phyloP scores from a whole-genome alignment of 192 early-diverging fungal genomes.

The Coemansia sp. region DNA sequence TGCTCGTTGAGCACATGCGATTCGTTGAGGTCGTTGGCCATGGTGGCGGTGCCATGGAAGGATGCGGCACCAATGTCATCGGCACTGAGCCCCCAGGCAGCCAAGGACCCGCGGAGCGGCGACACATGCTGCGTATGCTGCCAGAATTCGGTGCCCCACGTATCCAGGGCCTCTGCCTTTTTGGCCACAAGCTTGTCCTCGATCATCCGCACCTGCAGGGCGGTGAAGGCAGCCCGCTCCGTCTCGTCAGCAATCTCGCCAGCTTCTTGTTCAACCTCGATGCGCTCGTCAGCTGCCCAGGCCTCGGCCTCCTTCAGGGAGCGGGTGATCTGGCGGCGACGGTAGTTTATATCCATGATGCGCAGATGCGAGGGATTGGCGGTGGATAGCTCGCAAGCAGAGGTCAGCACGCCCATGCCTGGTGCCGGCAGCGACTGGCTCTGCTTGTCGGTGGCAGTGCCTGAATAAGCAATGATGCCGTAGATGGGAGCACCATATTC shows the following conservation, averaged over 20 bases:
- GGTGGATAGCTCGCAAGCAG: conserved; percentile 68
- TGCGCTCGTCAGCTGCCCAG: conserved; percentile 21
- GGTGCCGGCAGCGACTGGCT: conserved; percentile 92
- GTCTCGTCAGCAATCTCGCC: too few species aligned
- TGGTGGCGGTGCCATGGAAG: conserved; percentile 93
- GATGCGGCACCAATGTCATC: conserved; percentile 93
- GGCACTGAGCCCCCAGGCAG: conserved; percentile 81
- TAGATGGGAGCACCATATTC: conserved; percentile 92
- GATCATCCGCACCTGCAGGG: neutral
- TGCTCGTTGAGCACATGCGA: conserved; percentile 81
- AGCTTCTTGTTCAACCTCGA: neutral
- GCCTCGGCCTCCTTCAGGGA: conserved; percentile 11
- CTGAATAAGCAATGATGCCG: conserved; percentile 81
- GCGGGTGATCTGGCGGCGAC: conserved; percentile 67
- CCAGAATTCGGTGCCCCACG: conserved; percentile 86
- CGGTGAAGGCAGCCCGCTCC: neutral
- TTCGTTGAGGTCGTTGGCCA: conserved; percentile 96
- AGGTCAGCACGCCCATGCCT: conserved; percentile 90
- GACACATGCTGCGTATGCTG: conserved; percentile 68
- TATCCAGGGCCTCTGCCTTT: conserved; percentile 65
- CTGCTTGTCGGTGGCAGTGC: conserved; percentile 93
- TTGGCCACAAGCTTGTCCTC: conserved; percentile 44
- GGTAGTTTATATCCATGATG: conserved; percentile 79
- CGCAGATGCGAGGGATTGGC: conserved; percentile 23
- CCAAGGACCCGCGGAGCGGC: conserved; percentile 83